Percentiles rank a stretch among this genome's conserved stretches.
Conservation (phyloP, 768 basidiomycete genomes). For the Ramaria rubella region DNA sequence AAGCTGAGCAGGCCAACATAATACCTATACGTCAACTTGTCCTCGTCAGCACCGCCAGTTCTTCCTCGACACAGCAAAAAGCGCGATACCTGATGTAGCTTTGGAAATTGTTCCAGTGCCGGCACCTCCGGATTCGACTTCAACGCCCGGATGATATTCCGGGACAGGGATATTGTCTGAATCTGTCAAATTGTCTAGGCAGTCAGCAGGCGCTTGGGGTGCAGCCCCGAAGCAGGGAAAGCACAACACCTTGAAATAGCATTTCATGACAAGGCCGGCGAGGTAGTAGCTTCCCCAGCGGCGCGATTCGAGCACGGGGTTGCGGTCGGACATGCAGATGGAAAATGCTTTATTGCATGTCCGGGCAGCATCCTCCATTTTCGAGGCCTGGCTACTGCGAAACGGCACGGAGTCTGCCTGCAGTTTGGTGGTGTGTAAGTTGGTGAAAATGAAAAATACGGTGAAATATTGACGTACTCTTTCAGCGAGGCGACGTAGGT, state of each 20-base stretch:
- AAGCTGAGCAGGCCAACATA: slow-evolving; percentile 94
- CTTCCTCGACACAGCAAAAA: slow-evolving; percentile 10
- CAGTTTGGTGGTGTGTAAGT: slow-evolving; percentile 29
- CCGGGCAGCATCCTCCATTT: slow-evolving; percentile 83
- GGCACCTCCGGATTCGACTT: slow-evolving; percentile 83
- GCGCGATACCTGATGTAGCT: slow-evolving; percentile 69
- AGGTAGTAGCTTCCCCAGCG: slow-evolving; percentile 94
- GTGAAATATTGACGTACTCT: slow-evolving; percentile 46
- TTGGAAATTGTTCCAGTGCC: slow-evolving; percentile 64
- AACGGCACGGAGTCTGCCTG: slow-evolving; percentile 29
- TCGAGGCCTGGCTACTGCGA: slow-evolving; percentile 51
- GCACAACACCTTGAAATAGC: slow-evolving; percentile 73
- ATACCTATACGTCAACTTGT: slow-evolving; percentile 87
- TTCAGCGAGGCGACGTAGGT: slow-evolving; percentile 78
- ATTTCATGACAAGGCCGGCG: slow-evolving; percentile 85
- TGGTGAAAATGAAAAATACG: slow-evolving; percentile 55
- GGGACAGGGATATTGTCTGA: slow-evolving; percentile 83
- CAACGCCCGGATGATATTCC: slow-evolving; percentile 86
- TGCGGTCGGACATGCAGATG: slow-evolving; percentile 82
- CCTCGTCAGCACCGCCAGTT: slow-evolving; percentile 17
- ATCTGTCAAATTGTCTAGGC: slow-evolving; percentile 49
- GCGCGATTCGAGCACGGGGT: slow-evolving; percentile 59
- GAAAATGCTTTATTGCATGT: slow-evolving; percentile 87
- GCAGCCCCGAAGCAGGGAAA: neutral
- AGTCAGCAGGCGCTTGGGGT: neutral